phyloP scores from a whole-genome alignment of 2,329 filamentous ascomycete species.

The Juglanconis oblonga region DNA sequence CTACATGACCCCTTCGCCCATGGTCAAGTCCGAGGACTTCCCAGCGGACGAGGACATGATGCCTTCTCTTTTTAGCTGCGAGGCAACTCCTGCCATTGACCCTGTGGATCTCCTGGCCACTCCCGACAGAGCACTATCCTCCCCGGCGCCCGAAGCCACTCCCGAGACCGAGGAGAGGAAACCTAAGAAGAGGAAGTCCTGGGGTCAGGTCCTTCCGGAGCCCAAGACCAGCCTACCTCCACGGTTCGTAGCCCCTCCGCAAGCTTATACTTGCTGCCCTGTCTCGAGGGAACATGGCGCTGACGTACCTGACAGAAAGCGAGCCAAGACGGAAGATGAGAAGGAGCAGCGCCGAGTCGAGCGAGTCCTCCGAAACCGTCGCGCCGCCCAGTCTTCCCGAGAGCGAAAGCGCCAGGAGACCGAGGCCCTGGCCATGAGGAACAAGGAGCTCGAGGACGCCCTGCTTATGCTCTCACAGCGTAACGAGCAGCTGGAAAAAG shows the following conservation, averaged over 20 bases:
- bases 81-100: conserved; percentile 35
- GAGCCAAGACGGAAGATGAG: conserved; percentile 97
- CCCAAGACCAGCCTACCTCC: conserved; percentile 96
- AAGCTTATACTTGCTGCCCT: background rate
- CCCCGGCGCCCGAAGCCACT: conserved; percentile 19
- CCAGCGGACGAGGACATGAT: conserved; percentile 50
- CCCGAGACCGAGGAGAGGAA: conserved; percentile 52
- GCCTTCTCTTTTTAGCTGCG: conserved; percentile 44
- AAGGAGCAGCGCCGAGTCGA: conserved; percentile 98
- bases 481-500: conserved; percentile 46
- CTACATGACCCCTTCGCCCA: conserved; percentile 35
- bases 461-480: conserved; percentile 58
- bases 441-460: conserved; percentile 65
- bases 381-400: conserved; percentile 91
- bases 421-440: conserved; percentile 76
- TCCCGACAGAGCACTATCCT: conserved; percentile 12
- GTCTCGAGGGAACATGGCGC: background rate
- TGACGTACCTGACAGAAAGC: conserved; percentile 62
- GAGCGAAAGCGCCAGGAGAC: conserved; percentile 89
- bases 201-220: conserved; percentile 94
- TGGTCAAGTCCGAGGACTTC: conserved; percentile 52
- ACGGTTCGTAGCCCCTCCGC: conserved; percentile 52
- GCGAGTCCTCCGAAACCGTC: conserved; percentile 92
- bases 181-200: conserved; percentile 95
- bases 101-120: conserved; percentile 38